A percentile compares a stretch with the other conserved stretches of the same genome.
These are phyloP conservation scores for Aspergillus oerlinghausenensis DNA, from an alignment of 2,329 filamentous ascomycete species.

Conservation along the genomic window DNA sequence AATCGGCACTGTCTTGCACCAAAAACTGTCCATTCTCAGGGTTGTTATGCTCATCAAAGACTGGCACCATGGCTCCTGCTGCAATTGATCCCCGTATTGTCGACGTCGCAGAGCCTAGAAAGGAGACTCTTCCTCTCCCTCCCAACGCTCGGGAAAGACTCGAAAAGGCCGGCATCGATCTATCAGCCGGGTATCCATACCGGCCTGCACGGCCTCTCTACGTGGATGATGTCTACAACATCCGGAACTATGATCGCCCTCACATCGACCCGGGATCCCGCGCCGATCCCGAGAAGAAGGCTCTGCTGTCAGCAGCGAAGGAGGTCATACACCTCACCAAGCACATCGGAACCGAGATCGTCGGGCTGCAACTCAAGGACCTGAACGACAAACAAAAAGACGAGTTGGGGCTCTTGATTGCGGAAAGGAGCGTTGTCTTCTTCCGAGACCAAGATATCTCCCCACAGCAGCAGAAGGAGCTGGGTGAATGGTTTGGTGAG, in stretches of 20 bases:
- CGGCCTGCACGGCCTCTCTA: constrained; percentile 63
- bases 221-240: constrained; percentile 64
- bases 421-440: constrained; percentile 63
- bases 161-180: constrained; percentile 64
- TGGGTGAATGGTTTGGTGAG: constrained; percentile 61
- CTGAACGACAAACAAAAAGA: constrained; percentile 56
- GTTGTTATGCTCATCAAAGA: background rate
- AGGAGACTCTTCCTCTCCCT: constrained; percentile 62
- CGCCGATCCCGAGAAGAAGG: constrained; percentile 61
- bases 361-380: constrained; percentile 60
- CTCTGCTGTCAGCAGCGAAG: constrained; percentile 56
- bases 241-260: constrained; percentile 53
- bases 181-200: constrained; percentile 68
- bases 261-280: constrained; percentile 60
- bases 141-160: constrained; percentile 54
- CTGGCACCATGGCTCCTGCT: constrained; percentile 49
- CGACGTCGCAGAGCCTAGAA: constrained; percentile 59
- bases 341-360: constrained; percentile 62
- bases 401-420: constrained; percentile 59
- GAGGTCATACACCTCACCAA: constrained; percentile 59
- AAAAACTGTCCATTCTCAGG: too few species aligned
- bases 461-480: constrained; percentile 59
- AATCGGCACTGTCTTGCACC: background rate
- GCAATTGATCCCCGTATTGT: constrained; percentile 60
- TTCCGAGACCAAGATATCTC: constrained; percentile 59